Base-by-base conservation (phyloP, 495 filamentous ascomycete genomes). In the Penicillium flavigenum region DNA sequence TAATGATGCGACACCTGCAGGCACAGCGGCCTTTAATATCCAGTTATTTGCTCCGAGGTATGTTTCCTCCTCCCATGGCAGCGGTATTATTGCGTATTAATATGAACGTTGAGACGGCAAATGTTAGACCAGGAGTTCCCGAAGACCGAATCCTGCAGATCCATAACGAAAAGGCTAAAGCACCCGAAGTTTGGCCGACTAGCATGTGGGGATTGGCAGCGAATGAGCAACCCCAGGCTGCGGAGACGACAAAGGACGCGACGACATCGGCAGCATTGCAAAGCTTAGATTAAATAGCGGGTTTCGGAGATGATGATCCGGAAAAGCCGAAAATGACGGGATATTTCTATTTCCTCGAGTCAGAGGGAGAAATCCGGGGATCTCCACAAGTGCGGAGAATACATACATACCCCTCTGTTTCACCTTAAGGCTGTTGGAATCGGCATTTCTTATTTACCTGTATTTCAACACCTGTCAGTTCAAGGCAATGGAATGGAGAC, bases 371-470 rank as follows among this genome's bases (percentile, higher is more conserved):
- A 51, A 51, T 41, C 49, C 31, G 22, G 49, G 49, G 34, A 41
- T 51, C 49, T 20, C 49, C 49, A 51, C 49, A 41, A 51, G 20
- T 27, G 49, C 20, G 49, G 49, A 26, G 49, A 38, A 14, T 2
- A 4, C 22, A 24, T 4, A 24, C 22, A 24, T 4, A 10, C 48
- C n/a, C 34, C n/a, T 16, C n/a, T 16, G 12, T 6, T 19, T n/a
- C 36, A 39, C 36, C 17, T 17, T 6, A 39, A 17, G 49, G 49
- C 49, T 51, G 11, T 51, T 39, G 49, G 17, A 39, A 7, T 51
- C 34, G 49, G 49, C 49, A 51, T 12, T 51, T 51, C 22, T 4
- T 6, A 19, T n/a, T 17, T 26, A 9, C n/a, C 8, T 17, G 36
- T 39, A 34, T 4, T 34, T 17, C 6, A 2, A 3, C 5, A 39